Conservation (phyloP, 495 filamentous ascomycete genomes). For the Podospora pseudocomata region DNA sequence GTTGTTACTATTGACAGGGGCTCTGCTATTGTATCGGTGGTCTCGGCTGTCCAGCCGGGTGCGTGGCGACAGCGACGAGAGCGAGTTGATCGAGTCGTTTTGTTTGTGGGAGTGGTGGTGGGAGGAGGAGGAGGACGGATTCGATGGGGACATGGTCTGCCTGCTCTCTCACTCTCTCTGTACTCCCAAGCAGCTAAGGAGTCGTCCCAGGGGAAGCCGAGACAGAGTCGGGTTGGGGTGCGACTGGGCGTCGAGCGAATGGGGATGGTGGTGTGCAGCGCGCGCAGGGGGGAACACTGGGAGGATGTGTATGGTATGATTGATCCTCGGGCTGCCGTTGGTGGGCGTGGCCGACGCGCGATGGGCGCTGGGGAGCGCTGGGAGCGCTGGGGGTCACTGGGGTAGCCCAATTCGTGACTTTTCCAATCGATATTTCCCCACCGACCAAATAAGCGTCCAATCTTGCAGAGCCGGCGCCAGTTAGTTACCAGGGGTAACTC, state of each 20-base stretch:
- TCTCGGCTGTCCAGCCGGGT: conserved; percentile 18
- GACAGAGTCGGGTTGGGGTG: conserved; percentile 29
- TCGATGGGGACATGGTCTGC: conserved; percentile 21
- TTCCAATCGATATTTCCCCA: conserved; percentile 16
- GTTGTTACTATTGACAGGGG: not conserved
- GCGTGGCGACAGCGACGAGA: conserved; percentile 23
- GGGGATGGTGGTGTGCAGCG: not conserved
- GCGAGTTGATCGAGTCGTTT: conserved; percentile 11
- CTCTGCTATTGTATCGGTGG: conserved; percentile 9
- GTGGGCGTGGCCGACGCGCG: conserved; percentile 7
- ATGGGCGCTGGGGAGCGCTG: conserved; percentile 3
- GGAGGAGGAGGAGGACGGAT: conserved; percentile 15
- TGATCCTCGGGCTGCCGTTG: conserved; percentile 24
- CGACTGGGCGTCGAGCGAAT: conserved; percentile 13
- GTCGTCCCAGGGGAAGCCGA: conserved; percentile 27
- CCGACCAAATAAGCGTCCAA: conserved; percentile 5
- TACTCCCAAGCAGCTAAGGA: not conserved
- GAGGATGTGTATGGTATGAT: conserved; percentile 17
- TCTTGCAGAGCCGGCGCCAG: conserved; percentile 2
- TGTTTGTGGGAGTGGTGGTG: conserved; percentile 7
- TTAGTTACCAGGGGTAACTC: not conserved
- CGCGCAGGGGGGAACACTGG: conserved; percentile 5
- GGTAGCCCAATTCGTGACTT: conserved; percentile 11
- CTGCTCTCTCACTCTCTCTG: not conserved
- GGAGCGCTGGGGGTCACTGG: not conserved